Evolutionary conservation across 1,284 basidiomycete species (phyloP), one percentile per base, ranked within the genome.

Genomic region (Microbotryum saponariae): DNA sequence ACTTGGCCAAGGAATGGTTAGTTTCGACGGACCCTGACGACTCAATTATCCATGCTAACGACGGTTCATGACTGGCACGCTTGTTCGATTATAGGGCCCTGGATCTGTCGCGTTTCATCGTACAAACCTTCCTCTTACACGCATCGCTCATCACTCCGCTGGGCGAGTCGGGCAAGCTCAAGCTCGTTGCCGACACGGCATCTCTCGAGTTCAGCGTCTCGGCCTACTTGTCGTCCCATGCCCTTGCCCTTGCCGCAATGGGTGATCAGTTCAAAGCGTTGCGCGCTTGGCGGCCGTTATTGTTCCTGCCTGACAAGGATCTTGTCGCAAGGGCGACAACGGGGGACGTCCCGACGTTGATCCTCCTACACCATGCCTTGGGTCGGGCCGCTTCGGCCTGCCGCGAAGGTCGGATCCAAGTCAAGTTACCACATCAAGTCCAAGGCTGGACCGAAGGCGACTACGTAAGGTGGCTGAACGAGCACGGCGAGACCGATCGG

Each of bases 111-210:
- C 56, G 62, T 25, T 73, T 72, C 73, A 83, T 87, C 31, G 85
- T 94, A 54, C 82, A 82, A 66, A 86, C 84, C 2, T 97, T 97
- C 76, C 82, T 97, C 10, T 75, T 96, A 54, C 90, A 97, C 72
- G 86, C 88, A 14, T 91, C 89, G 20, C 89, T 97, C 58, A 86
- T 87, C 14, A 84, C 85, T 68, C 91, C 91, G 0, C 79, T 96
- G 5, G 86, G 88, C 16, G 93, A 97, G 77, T 83, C 82, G 62
- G 89, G 91, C 2, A 93, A 93, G 73, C 80, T 97, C 44, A 89
- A 92, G 75, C 79, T 97, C 63, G 90, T 91, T 58, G 88, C 85
- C 57, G 93, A 97, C 74, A 93, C 96, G 90, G 88, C 93, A 0
- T 89, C 92, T 74, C 81, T 97, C 57, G 94, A 97, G 77, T 94